A percentile compares a stretch with the other conserved stretches of the same genome.
phyloP scores from a whole-genome alignment of 2,329 filamentous ascomycete genomes.

The Cladosporium oxysporum region DNA sequence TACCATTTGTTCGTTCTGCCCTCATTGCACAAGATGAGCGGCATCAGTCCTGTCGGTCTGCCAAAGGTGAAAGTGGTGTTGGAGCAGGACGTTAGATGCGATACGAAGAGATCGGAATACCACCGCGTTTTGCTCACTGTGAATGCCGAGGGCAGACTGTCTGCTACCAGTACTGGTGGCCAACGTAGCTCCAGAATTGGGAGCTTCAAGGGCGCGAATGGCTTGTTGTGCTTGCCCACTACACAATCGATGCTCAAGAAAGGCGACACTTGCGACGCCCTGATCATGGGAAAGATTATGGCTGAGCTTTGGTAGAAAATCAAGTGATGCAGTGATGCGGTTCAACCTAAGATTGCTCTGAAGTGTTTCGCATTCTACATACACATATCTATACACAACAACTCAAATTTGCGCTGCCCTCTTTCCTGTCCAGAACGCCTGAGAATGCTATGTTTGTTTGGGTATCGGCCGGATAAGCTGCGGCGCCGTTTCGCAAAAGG shows the following conservation, averaged over 20 bases:
- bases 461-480: conserved; percentile 8
- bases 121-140: conserved; percentile 77
- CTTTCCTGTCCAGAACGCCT: conserved; percentile 19
- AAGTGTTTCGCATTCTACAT: conserved; percentile 18
- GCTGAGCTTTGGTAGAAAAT: conserved; percentile 30
- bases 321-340: not conserved
- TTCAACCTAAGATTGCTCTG: not conserved
- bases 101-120: conserved; percentile 80
- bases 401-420: conserved; percentile 1
- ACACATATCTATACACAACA: conserved; percentile 20
- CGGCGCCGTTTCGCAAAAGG: not conserved
- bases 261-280: conserved; percentile 71
- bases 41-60: conserved; percentile 67
- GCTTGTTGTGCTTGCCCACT: conserved; percentile 72
- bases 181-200: conserved; percentile 89
- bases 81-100: conserved; percentile 71
- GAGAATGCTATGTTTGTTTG: conserved; percentile 16
- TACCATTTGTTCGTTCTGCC: conserved; percentile 94
- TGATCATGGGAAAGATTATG: conserved; percentile 68
- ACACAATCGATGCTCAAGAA: conserved; percentile 65
- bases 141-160: conserved; percentile 64
- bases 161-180: conserved; percentile 80
- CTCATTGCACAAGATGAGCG: conserved; percentile 74
- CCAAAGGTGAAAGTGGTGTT: conserved; percentile 71
- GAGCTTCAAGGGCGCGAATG: conserved; percentile 86